These are phyloP conservation scores for Meyerozyma guilliermondii DNA, from an alignment of 1,139 yeast species.

Conservation along the genomic window DNA sequence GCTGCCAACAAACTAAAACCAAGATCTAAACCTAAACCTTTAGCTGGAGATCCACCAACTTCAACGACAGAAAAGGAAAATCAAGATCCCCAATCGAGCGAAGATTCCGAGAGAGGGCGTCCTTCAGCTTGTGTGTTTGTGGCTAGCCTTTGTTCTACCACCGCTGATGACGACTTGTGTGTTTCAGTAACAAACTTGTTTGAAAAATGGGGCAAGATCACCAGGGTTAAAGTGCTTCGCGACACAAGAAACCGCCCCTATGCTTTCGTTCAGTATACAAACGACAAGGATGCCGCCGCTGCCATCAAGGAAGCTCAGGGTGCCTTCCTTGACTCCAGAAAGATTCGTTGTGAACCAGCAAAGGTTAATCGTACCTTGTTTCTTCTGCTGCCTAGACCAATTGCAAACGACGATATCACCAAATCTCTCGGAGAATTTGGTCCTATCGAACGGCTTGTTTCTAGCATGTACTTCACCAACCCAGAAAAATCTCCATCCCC, in stretches of 20 bases:
- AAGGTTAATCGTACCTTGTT: slow-evolving; percentile 83
- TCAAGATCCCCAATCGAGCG: background rate
- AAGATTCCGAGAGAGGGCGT: slow-evolving; percentile 19
- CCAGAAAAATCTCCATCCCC: slow-evolving; percentile 18
- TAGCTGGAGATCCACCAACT: background rate
- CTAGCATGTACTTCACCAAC: slow-evolving; percentile 37
- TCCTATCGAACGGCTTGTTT: slow-evolving; percentile 64
- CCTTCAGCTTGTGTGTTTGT: slow-evolving; percentile 90
- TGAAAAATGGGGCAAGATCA: slow-evolving; percentile 60
- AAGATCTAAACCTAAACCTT: background rate
- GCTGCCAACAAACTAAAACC: background rate
- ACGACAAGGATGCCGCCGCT: slow-evolving; percentile 60
- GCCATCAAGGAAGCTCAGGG: slow-evolving; percentile 74
- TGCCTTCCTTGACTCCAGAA: slow-evolving; percentile 64
- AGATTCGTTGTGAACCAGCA: slow-evolving; percentile 84
- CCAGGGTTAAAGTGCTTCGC: slow-evolving; percentile 78
- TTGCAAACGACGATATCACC: slow-evolving; percentile 22
- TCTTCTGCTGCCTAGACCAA: slow-evolving; percentile 27
- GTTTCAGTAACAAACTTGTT: slow-evolving; percentile 64
- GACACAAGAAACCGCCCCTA: slow-evolving; percentile 84
- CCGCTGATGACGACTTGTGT: slow-evolving; percentile 66
- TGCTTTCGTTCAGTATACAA: slow-evolving; percentile 85
- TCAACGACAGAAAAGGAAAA: slow-evolving; percentile 1
- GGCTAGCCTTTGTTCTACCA: slow-evolving; percentile 64
- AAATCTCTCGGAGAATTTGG: slow-evolving; percentile 52